Percentiles rank a stretch among this genome's conserved stretches.
Evolutionary conservation across 495 filamentous ascomycete species (phyloP).

Genomic region (Penicillium parvum): DNA sequence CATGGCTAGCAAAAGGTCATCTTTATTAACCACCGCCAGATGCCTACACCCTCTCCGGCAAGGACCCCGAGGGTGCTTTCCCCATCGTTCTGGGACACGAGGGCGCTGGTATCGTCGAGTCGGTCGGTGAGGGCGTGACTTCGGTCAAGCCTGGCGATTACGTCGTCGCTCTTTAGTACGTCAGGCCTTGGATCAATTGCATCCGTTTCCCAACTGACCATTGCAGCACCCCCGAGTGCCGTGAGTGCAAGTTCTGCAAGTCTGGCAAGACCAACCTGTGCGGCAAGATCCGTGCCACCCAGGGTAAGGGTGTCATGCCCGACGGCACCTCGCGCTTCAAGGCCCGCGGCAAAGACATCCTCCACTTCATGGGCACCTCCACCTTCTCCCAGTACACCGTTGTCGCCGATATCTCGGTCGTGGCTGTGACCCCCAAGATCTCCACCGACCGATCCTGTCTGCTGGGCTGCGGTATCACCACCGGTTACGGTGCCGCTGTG

Average conservation of each 20-base stretch:
- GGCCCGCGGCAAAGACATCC: constrained; percentile 85
- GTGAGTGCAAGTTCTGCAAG: constrained; percentile 98
- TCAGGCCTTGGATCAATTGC: neutral
- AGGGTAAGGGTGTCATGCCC: constrained; percentile 94
- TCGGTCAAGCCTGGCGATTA: constrained; percentile 77
- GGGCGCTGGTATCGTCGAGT: constrained; percentile 95
- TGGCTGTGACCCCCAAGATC: constrained; percentile 85
- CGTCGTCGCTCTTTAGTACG: constrained; percentile 92
- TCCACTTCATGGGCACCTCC: constrained; percentile 99
- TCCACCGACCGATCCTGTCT: constrained; percentile 94
- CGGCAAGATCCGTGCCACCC: constrained; percentile 96
- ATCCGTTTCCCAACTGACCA: neutral
- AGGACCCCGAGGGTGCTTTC: constrained; percentile 98
- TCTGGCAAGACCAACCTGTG: constrained; percentile 99
- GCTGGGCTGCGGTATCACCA: constrained; percentile 96
- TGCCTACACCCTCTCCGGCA: constrained; percentile 96
- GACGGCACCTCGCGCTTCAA: constrained; percentile 95
- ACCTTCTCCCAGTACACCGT: constrained; percentile 99
- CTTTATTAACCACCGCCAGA: constrained; percentile 46
- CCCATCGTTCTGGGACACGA: constrained; percentile 95
- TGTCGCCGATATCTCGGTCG: constrained; percentile 96
- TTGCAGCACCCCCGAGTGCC: constrained; percentile 86
- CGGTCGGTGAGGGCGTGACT: constrained; percentile 91
- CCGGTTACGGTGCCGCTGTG: constrained; percentile 92
- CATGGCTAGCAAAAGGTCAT: neutral